phyloP scores from a whole-genome alignment of 192 early-diverging fungal species.

The Spizellomyces sp. region DNA sequence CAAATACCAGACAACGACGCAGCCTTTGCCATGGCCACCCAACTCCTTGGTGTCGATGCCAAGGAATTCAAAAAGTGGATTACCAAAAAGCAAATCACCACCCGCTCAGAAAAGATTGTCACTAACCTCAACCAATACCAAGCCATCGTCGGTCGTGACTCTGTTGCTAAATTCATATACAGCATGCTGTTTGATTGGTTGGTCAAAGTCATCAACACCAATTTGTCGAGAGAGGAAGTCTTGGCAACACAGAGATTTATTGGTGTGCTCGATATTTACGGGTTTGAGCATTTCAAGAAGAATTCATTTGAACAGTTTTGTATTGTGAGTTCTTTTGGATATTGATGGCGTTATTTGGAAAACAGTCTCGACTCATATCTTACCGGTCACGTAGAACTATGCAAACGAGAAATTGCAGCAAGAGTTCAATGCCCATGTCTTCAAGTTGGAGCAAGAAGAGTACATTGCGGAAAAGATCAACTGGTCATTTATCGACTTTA shows the following conservation, averaged over 20 bases:
- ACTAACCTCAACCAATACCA: slow-evolving; percentile 72
- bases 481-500: slow-evolving; percentile 99
- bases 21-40: slow-evolving; percentile 68
- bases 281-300: slow-evolving; percentile 98
- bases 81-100: slow-evolving; percentile 88
- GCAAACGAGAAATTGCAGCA: slow-evolving; percentile 99
- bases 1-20: slow-evolving; percentile 76
- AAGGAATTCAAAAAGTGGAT: slow-evolving; percentile 93
- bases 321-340: slow-evolving; percentile 52
- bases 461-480: slow-evolving; percentile 94
- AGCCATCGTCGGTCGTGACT: slow-evolving; percentile 82
- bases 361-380: background rate
- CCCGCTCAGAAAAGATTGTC: slow-evolving; percentile 90
- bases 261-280: slow-evolving; percentile 99
- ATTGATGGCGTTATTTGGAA: background rate
- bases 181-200: slow-evolving; percentile 96
- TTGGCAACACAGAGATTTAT: slow-evolving; percentile 67
- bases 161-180: slow-evolving; percentile 97
- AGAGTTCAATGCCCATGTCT: slow-evolving; percentile 98
- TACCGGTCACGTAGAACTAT: slow-evolving; percentile 37
- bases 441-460: slow-evolving; percentile 99
- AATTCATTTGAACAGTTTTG: slow-evolving; percentile 99
- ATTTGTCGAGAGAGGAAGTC: slow-evolving; percentile 57
- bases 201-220: slow-evolving; percentile 84
- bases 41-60: slow-evolving; percentile 76